Percentiles rank a stretch among this genome's conserved stretches.
Evolutionary conservation across 495 filamentous ascomycete genomes (phyloP).

Genomic region (Elaphomyces granulatus): DNA sequence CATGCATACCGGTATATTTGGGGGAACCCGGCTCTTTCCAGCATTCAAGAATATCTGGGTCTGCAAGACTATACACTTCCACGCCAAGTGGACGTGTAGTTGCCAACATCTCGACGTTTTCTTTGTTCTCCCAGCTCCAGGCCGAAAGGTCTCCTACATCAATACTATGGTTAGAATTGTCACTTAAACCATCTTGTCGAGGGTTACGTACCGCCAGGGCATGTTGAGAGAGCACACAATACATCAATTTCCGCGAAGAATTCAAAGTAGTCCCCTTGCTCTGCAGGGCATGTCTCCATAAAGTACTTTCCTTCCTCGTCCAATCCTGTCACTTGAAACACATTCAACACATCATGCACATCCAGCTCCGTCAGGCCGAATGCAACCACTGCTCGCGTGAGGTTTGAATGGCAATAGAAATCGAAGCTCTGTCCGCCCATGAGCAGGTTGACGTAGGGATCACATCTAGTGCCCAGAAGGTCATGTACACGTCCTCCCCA

Average conservation of each 20-base stretch:
- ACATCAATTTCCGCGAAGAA: constrained; percentile 67
- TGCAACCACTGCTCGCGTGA: constrained; percentile 53
- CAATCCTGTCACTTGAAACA: constrained; percentile 68
- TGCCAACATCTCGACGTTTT: constrained; percentile 49
- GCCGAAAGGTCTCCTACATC: constrained; percentile 54
- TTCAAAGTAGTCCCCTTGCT: constrained; percentile 51
- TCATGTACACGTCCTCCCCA: constrained; percentile 51
- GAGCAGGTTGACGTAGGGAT: constrained; percentile 60
- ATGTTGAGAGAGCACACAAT: constrained; percentile 56
- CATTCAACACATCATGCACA: constrained; percentile 68
- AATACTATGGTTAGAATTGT: too few species aligned
- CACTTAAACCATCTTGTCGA: too few species aligned
- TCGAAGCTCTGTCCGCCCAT: constrained; percentile 57
- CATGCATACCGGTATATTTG: constrained; percentile 52
- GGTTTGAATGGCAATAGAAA: constrained; percentile 71
- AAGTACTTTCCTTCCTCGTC: constrained; percentile 60
- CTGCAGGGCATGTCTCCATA: constrained; percentile 61
- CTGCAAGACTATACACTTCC: constrained; percentile 48
- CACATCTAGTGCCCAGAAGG: constrained; percentile 64
- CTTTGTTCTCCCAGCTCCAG: constrained; percentile 60
- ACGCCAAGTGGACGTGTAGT: constrained; percentile 60
- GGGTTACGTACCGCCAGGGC: constrained; percentile 36
- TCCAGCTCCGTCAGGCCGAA: constrained; percentile 55
- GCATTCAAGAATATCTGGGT: constrained; percentile 33
- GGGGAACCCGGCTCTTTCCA: constrained; percentile 47